These are phyloP conservation scores for Postia placenta DNA, from an alignment of 768 basidiomycete species.

Conservation along the genomic window DNA sequence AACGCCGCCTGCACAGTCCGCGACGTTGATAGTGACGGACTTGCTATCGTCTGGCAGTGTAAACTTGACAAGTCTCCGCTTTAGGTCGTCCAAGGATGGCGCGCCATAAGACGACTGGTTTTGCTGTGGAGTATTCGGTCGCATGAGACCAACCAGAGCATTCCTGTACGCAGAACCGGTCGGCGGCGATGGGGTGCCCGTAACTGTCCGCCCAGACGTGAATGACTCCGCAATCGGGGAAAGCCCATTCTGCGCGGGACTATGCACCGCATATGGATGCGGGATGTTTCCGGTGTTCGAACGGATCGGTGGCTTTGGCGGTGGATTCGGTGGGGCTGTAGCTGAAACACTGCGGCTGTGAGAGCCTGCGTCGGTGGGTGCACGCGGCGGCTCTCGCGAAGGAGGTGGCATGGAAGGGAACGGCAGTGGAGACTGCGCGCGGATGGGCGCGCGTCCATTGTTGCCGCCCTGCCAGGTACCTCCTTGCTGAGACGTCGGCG, in stretches of 20 bases:
- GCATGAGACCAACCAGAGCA: constrained; percentile 55
- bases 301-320: constrained; percentile 38
- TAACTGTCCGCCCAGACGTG: constrained; percentile 22
- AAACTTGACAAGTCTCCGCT: constrained; percentile 86
- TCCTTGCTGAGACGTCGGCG: constrained; percentile 19
- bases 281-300: constrained; percentile 36
- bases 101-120: constrained; percentile 20
- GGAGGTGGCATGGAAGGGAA: constrained; percentile 20
- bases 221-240: constrained; percentile 75
- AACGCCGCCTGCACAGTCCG: constrained; percentile 71
- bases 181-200: constrained; percentile 43
- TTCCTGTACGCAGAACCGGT: constrained; percentile 27
- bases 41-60: constrained; percentile 76
- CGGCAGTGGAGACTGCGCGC: constrained; percentile 35
- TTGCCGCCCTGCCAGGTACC: constrained; percentile 32
- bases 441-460: constrained; percentile 36
- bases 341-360: constrained; percentile 53
- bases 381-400: constrained; percentile 8
- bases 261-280: constrained; percentile 59
- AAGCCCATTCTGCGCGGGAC: constrained; percentile 34
- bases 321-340: constrained; percentile 34
- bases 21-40: constrained; percentile 64
- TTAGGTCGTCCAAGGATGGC: constrained; percentile 69
- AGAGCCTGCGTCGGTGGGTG: constrained; percentile 14
- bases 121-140: constrained; percentile 35